Conservation (phyloP, 768 basidiomycete genomes). For the Lactarius indigo region DNA sequence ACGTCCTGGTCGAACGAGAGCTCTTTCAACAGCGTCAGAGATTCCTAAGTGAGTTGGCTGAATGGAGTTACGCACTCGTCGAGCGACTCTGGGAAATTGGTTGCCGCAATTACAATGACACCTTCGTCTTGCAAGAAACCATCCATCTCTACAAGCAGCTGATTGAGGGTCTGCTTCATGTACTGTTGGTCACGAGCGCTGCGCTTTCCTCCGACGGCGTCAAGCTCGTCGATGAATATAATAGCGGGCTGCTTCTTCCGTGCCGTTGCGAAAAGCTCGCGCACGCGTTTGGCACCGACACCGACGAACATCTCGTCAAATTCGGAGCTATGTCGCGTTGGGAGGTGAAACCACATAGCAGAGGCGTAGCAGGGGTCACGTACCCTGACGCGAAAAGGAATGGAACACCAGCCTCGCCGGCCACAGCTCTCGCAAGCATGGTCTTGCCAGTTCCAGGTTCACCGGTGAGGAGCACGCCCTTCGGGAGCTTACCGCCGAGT, state of each 20-base stretch:
- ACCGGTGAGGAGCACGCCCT: slow-evolving; percentile 89
- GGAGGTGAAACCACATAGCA: not conserved
- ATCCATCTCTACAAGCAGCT: slow-evolving; percentile 95
- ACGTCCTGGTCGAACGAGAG: slow-evolving; percentile 91
- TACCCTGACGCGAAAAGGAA: slow-evolving; percentile 94
- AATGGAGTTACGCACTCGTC: slow-evolving; percentile 61
- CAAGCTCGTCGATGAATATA: slow-evolving; percentile 97
- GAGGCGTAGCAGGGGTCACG: not conserved
- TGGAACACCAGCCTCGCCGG: slow-evolving; percentile 96
- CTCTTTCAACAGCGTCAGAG: slow-evolving; percentile 43
- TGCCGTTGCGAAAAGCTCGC: slow-evolving; percentile 92
- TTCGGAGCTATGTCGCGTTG: slow-evolving; percentile 57
- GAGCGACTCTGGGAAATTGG: slow-evolving; percentile 93
- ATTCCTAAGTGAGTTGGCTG: not conserved
- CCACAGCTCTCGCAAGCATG: slow-evolving; percentile 93
- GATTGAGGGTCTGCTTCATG: slow-evolving; percentile 93
- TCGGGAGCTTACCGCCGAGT: slow-evolving; percentile 91
- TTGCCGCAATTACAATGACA: slow-evolving; percentile 94
- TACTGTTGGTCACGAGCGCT: slow-evolving; percentile 81
- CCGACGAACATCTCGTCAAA: slow-evolving; percentile 99
- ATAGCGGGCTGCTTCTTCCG: slow-evolving; percentile 95
- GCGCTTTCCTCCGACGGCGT: slow-evolving; percentile 90
- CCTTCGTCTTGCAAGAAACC: slow-evolving; percentile 93
- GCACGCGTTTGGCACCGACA: slow-evolving; percentile 90
- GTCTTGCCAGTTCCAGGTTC: slow-evolving; percentile 97